phyloP scores from a whole-genome alignment of 371 early-diverging fungal species.

The Blakeslea trispora region DNA sequence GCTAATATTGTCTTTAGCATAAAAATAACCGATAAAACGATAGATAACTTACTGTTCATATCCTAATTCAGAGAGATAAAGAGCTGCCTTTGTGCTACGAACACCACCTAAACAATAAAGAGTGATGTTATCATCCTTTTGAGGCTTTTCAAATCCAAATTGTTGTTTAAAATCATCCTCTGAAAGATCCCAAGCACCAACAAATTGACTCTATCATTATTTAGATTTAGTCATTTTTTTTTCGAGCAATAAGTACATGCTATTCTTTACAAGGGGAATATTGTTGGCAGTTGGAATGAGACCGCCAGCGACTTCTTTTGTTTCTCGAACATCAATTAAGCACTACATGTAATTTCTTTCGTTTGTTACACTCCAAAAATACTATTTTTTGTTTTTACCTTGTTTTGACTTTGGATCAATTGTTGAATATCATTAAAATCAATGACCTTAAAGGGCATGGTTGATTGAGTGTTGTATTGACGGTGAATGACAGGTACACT shows the following conservation, averaged over 20 bases:
- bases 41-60: slow-evolving; percentile 46
- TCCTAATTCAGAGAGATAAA: slow-evolving; percentile 49
- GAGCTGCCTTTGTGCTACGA: slow-evolving; percentile 57
- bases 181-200: slow-evolving; percentile 49
- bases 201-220: slow-evolving; percentile 48
- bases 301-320: slow-evolving; percentile 54
- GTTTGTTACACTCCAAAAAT: no score
- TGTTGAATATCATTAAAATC: slow-evolving; percentile 30
- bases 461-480: slow-evolving; percentile 5
- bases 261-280: slow-evolving; percentile 64
- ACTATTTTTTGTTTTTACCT: no score
- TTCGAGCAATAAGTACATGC: no score
- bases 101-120: slow-evolving; percentile 67
- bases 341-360: no score
- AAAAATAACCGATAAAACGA: no score
- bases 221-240: no score
- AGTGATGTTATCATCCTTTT: slow-evolving; percentile 41
- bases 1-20: slow-evolving; percentile 32
- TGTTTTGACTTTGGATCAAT: slow-evolving; percentile 13
- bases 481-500: not conserved
- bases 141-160: slow-evolving; percentile 58
- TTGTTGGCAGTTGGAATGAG: slow-evolving; percentile 61
- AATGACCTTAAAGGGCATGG: slow-evolving; percentile 16
- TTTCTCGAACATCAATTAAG: slow-evolving; percentile 70
- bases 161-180: slow-evolving; percentile 48